phyloP scores from a whole-genome alignment of 176 grass and related monocot genomes.

The Dactylis glomerata region DNA sequence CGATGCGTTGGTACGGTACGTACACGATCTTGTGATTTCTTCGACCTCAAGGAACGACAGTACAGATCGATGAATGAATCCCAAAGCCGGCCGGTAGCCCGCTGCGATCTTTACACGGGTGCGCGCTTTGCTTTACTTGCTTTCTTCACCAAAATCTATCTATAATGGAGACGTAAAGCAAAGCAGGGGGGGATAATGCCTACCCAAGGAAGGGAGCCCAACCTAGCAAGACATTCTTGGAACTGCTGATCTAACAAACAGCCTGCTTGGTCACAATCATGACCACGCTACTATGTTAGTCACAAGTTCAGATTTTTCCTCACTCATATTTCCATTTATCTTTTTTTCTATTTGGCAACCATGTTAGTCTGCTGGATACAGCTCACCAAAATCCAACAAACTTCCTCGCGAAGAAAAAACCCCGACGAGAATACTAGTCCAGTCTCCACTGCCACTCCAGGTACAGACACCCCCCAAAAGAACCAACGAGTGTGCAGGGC shows the following conservation, averaged over 20 bases:
- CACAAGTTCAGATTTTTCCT: neutral
- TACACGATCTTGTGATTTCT: neutral
- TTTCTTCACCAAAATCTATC: neutral
- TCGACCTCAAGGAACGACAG: conserved; percentile 8
- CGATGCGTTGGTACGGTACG: neutral
- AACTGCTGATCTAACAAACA: neutral
- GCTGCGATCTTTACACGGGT: conserved; percentile 3
- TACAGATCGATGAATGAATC: neutral
- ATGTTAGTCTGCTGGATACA: neutral
- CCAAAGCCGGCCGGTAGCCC: conserved; percentile 6
- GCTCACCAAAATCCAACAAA: neutral
- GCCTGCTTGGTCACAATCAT: neutral
- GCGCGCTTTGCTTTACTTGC: neutral
- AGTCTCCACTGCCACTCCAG: neutral
- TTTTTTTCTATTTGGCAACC: neutral
- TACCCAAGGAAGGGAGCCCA: conserved; percentile 18
- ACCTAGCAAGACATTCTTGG: conserved; percentile 1
- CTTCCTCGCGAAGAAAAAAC: neutral
- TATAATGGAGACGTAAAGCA: neutral
- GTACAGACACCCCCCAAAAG: neutral
- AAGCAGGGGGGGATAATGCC: neutral
- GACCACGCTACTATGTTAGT: too few species aligned
- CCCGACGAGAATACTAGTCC: neutral
- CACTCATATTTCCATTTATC: neutral
- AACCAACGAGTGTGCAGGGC: neutral